These are phyloP conservation scores for Gossypium turneri DNA, from an alignment of 345 rosid genomes.

Conservation along the genomic window DNA sequence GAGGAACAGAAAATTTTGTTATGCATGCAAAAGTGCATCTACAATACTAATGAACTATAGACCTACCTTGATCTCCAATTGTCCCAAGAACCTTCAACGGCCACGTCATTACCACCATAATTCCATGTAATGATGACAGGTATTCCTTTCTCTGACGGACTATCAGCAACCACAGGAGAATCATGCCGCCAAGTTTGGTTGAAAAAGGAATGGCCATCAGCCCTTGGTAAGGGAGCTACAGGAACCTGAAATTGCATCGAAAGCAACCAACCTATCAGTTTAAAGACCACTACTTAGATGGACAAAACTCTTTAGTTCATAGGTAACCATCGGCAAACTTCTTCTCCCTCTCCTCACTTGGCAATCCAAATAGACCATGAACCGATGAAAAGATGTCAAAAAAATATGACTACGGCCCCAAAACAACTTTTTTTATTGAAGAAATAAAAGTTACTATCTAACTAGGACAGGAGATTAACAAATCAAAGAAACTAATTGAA, in stretches of 20 bases:
- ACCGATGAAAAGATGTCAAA: not conserved
- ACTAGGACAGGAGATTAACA: not conserved
- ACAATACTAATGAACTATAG: not conserved
- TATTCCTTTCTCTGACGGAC: constrained; percentile 55
- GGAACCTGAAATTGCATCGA: constrained; percentile 48
- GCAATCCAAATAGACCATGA: constrained; percentile 3
- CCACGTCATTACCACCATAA: constrained; percentile 81
- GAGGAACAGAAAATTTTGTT: not conserved
- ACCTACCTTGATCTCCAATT: constrained; percentile 70
- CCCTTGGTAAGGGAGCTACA: constrained; percentile 57
- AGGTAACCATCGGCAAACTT: not conserved
- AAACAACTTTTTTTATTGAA: not conserved
- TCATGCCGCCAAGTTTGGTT: constrained; percentile 51
- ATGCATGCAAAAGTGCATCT: not conserved
- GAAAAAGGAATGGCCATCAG: constrained; percentile 37
- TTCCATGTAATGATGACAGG: constrained; percentile 82
- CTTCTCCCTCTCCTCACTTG: not conserved
- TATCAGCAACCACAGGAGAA: constrained; percentile 38
- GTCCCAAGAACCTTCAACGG: constrained; percentile 96
- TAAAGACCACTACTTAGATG: constrained; percentile 12
- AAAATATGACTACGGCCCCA: not conserved
- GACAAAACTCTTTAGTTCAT: constrained; percentile 1
- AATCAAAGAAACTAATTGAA: not conserved
- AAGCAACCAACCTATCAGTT: constrained; percentile 17
- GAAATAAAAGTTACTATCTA: not conserved